phyloP scores from a whole-genome alignment of 2,329 filamentous ascomycete genomes.

The Aspergillus eucalypticola region DNA sequence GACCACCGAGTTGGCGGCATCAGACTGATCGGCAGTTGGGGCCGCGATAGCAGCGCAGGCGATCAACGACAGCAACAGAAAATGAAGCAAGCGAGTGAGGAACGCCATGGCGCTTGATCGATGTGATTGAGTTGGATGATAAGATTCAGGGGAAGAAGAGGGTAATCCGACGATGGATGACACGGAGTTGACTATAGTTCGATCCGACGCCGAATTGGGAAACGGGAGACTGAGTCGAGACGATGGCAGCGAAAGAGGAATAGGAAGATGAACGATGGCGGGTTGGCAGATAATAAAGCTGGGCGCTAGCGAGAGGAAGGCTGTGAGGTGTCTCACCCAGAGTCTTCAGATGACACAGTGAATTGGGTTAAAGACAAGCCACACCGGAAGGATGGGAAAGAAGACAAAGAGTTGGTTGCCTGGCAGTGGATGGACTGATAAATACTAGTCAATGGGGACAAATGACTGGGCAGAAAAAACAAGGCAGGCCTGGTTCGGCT shows the following conservation, averaged over 20 bases:
- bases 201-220: not conserved
- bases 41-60: slow-evolving; percentile 29
- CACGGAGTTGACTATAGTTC: not conserved
- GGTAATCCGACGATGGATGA: not conserved
- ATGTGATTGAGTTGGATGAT: not conserved
- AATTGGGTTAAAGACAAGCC: too few relatives aligned
- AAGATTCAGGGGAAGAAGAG: not conserved
- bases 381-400: too few relatives aligned
- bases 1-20: slow-evolving; percentile 17
- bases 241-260: not conserved
- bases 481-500: not conserved
- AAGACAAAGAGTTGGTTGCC: too few relatives aligned
- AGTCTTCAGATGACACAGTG: too few relatives aligned
- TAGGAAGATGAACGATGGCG: not conserved
- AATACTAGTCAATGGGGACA: not conserved
- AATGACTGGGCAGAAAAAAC: slow-evolving; percentile 1
- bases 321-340: too few relatives aligned
- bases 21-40: slow-evolving; percentile 19
- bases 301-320: not conserved
- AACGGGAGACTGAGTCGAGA: not conserved
- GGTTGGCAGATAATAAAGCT: not conserved
- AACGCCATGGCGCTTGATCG: slow-evolving; percentile 11
- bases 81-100: slow-evolving; percentile 24
- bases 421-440: not conserved
- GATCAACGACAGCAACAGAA: slow-evolving; percentile 29